These are phyloP conservation scores for Hanseniaspora gamundiae DNA, from an alignment of 1,139 yeast genomes.

Conservation along the genomic window DNA sequence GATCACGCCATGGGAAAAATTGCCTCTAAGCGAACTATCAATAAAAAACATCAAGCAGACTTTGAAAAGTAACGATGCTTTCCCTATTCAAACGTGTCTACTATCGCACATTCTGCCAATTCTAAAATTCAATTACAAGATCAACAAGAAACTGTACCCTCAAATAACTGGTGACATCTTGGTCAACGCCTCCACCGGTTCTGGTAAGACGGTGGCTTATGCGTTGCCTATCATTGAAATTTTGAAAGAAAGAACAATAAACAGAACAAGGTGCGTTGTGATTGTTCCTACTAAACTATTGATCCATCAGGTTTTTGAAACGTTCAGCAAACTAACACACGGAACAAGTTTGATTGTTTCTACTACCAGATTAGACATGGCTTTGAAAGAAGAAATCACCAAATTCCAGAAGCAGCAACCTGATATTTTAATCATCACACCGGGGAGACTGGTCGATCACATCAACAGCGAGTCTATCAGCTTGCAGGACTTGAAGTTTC, in stretches of 20 bases:
- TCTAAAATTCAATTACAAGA: slow-evolving; percentile 14
- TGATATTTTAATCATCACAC: slow-evolving; percentile 75
- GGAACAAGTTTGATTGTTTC: slow-evolving; percentile 60
- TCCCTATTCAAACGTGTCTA: slow-evolving; percentile 24
- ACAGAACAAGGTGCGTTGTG: slow-evolving; percentile 62
- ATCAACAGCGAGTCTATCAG: slow-evolving; percentile 30
- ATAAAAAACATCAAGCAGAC: slow-evolving; percentile 17
- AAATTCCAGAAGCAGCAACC: slow-evolving; percentile 43
- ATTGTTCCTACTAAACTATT: slow-evolving; percentile 87
- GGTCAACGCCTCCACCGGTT: slow-evolving; percentile 92
- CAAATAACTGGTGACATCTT: slow-evolving; percentile 51
- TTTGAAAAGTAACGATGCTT: slow-evolving; percentile 16
- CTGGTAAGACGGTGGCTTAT: slow-evolving; percentile 92
- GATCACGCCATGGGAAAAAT: slow-evolving; percentile 17
- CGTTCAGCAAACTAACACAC: slow-evolving; percentile 44
- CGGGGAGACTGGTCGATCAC: slow-evolving; percentile 93
- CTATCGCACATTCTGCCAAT: slow-evolving; percentile 18
- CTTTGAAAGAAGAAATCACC: slow-evolving; percentile 54
- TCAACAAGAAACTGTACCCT: slow-evolving; percentile 28
- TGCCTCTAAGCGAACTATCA: slow-evolving; percentile 12
- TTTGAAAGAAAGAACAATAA: slow-evolving; percentile 51
- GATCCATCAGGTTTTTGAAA: slow-evolving; percentile 65
- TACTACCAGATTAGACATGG: slow-evolving; percentile 40
- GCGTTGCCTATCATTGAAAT: slow-evolving; percentile 70
- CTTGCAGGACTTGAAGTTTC: slow-evolving; percentile 44